A percentile compares a stretch with the other conserved stretches of the same genome.
These are phyloP conservation scores for Blastosporella zonata DNA, from an alignment of 1,284 basidiomycete genomes.

Conservation along the genomic window DNA sequence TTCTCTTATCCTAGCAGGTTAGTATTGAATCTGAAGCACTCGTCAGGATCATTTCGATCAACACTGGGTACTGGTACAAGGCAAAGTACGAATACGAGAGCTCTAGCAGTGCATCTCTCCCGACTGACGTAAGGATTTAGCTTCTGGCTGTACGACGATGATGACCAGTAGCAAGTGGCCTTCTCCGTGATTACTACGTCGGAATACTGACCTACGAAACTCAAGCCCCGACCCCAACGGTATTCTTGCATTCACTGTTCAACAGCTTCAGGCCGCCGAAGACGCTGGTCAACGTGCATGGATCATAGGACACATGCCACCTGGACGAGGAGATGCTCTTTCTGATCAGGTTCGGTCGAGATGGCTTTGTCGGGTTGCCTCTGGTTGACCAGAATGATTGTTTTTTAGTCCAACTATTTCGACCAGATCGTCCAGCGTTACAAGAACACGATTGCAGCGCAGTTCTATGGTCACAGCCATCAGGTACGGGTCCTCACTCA, in stretches of 20 bases:
- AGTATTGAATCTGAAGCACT: not conserved
- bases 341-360: conserved; percentile 37
- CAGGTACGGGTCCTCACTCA: conserved; percentile 19
- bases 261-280: conserved; percentile 54
- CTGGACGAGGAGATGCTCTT: conserved; percentile 45
- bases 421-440: conserved; percentile 58
- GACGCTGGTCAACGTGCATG: conserved; percentile 50
- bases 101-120: not conserved
- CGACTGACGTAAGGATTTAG: conserved; percentile 20
- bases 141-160: conserved; percentile 53
- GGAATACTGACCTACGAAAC: not conserved
- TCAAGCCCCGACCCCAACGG: conserved; percentile 38
- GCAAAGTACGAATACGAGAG: conserved; percentile 34
- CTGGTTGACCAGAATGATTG: no score
- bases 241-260: conserved; percentile 36
- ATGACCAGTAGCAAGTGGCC: conserved; percentile 37
- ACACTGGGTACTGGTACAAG: conserved; percentile 58
- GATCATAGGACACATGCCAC: conserved; percentile 52
- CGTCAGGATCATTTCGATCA: conserved; percentile 50
- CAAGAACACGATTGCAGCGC: conserved; percentile 52
- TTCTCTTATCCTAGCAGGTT: not conserved
- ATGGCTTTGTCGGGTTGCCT: no score
- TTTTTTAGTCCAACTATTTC: conserved; percentile 57
- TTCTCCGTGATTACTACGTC: not conserved
- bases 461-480: conserved; percentile 40